Evolutionary conservation across 1,139 yeast genomes (phyloP).

Genomic region (Wickerhamiella pararugosa): DNA sequence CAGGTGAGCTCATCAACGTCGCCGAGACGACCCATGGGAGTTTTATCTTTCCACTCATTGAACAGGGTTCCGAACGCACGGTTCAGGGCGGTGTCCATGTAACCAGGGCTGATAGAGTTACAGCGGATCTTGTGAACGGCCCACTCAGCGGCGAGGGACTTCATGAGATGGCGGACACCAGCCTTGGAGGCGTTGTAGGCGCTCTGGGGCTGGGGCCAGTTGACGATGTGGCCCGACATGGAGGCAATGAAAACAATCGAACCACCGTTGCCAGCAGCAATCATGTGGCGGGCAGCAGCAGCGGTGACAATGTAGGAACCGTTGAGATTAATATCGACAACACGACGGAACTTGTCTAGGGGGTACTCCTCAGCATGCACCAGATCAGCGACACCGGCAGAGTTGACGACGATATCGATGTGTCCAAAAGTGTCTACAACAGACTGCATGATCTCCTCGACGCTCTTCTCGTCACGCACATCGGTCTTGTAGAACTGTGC

Average conservation of each 20-base stretch:
- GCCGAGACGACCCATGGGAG: conserved; percentile 57
- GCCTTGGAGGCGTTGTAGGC: conserved; percentile 48
- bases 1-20: conserved; percentile 54
- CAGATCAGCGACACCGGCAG: conserved; percentile 71
- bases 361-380: conserved; percentile 75
- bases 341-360: conserved; percentile 54
- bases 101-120: conserved; percentile 44
- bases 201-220: conserved; percentile 50
- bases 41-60: conserved; percentile 42
- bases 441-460: conserved; percentile 35
- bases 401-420: conserved; percentile 50
- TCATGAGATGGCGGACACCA: conserved; percentile 41
- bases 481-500: conserved; percentile 52
- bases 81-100: conserved; percentile 42
- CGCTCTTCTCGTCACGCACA: conserved; percentile 40
- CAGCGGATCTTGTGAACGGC: conserved; percentile 38
- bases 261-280: conserved; percentile 34
- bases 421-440: conserved; percentile 45
- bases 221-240: conserved; percentile 51
- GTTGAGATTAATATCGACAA: conserved; percentile 60
- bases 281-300: conserved; percentile 62
- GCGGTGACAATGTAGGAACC: conserved; percentile 62
- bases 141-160: conserved; percentile 45
- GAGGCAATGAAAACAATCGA: conserved; percentile 40
- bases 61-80: conserved; percentile 35